Evolutionary conservation across 2,329 filamentous ascomycete genomes (phyloP), one percentile per base, ranked within the genome.

Genomic region (Xylaria sp.): DNA sequence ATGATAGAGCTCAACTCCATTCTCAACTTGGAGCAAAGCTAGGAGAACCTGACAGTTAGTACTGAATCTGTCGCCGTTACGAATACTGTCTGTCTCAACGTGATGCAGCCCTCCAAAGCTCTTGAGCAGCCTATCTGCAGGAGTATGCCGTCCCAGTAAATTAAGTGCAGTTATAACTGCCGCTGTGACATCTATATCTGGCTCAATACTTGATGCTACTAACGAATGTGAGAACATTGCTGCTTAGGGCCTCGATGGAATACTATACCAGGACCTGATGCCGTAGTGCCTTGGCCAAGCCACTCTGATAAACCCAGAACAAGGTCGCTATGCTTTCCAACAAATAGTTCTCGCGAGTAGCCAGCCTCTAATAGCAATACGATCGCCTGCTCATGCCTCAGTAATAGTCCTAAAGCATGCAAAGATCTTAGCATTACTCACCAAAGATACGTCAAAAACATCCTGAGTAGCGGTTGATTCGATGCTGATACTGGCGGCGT

Each of bases 361-460:
- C 13, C 48, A 2, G 48, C 48, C 48, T 51, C 48, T 51, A 51
- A 23, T 15, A 51, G 10, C 6, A 10, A 51, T 51, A 23, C 20
- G 5, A 51, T 20, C 12, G 48, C 48, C 48, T 51, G 23, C 23
- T 51, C 23, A 41, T 41, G 10, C 8, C 20, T 51, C 9, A 23
- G 20, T 25, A 51, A 20, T 23, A 25, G 23, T 20, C 20, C 20
- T 13, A 12, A 2, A 9, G 3, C 15, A 10, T 25, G 15, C 48
- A 12, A 23, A 51, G 1, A 5, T 23, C 2, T 20, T 9, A 12
- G 48, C 2, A 25, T 51, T 51, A 15, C 48, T 51, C 12, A 51
- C 48, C 23, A 51, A 51, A 20, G 48, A 51, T 23, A 51, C 20
- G 9, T 51, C 48, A 51, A 51, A 13, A 51, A 51, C 23, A 51